Evolutionary conservation across 306 rosid species (phyloP), one percentile per base, ranked within the genome.

Genomic region (Quercus wislizeni): DNA sequence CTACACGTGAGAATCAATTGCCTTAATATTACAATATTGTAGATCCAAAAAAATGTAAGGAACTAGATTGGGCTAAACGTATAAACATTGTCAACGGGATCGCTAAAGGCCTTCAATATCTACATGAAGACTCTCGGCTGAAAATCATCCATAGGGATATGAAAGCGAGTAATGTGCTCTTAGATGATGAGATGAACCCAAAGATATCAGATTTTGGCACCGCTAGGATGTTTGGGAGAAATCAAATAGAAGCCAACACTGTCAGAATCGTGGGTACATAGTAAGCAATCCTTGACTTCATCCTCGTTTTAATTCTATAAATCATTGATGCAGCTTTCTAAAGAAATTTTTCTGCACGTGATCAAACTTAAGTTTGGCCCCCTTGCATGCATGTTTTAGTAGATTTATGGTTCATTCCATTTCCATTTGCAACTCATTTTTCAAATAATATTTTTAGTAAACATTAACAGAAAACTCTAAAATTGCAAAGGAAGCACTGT

Each of bases 171-270:
- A 75, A 75, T 13, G 17, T 75, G 13, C 43, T 58, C 15, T 3
- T 75, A 25, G 78, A 75, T 21, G 41, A 20, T 35, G 78, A 59
- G 23, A 75, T 75, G 78, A 58, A 41, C 5, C 71, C 69, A n/a
- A 74, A 74, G 56, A 74, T 74, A 19, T 74, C 78, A 59, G 78
- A 75, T 30, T 75, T 75, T 43, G 71, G 78, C 2, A 61, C 46
- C 1, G 78, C 58, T 41, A 43, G 78, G 58, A 59, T 59, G 17
- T 38, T 75, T 41, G 56, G 25, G 1, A 57, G 18, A 9, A 75
- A 59, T 21, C 78, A 75, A 75, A 43, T 59, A 13, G 78, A 75
- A 75, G 58, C 78, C 55, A 75, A 59, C 57, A 75, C 71, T 6
- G 30, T 35, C 52, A 75, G 23, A 75, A 25, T 75, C 14, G 43